Percentiles rank a stretch among this genome's conserved stretches.
Conservation (phyloP, 75 land plant genomes). For the Larix kaempferi region DNA sequence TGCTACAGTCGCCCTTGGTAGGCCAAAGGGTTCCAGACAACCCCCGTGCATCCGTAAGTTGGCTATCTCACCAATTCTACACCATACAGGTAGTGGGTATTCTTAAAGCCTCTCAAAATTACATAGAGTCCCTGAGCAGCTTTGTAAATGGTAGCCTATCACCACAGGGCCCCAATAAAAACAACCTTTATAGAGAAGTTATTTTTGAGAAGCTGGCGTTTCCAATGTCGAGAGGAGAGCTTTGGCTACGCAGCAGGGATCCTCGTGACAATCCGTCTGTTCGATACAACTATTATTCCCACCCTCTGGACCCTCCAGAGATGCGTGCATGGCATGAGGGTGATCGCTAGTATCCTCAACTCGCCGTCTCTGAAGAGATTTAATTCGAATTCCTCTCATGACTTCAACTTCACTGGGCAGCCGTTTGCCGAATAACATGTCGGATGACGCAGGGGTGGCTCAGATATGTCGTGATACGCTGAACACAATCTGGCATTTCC, state of each 20-base stretch:
- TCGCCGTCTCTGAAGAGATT: not conserved
- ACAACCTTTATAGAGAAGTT: not conserved
- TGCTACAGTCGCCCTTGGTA: slow-evolving; percentile 45
- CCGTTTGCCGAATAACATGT: slow-evolving; percentile 2
- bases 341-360: slow-evolving; percentile 8
- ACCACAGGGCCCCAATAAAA: not conserved
- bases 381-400: not conserved
- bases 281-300: slow-evolving; percentile 80
- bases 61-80: slow-evolving; percentile 39
- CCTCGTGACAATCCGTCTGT: slow-evolving; percentile 70
- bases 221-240: slow-evolving; percentile 62
- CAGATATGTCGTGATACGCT: slow-evolving; percentile 16
- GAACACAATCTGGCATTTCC: slow-evolving; percentile 24
- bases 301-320: slow-evolving; percentile 51
- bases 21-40: slow-evolving; percentile 77
- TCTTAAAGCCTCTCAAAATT: slow-evolving; percentile 35
- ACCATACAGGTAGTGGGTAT: slow-evolving; percentile 68
- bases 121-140: slow-evolving; percentile 64
- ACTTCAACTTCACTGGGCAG: slow-evolving; percentile 7
- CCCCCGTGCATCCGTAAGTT: slow-evolving; percentile 60
- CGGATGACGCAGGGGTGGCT: slow-evolving; percentile 4
- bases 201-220: slow-evolving; percentile 68
- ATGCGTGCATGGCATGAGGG: slow-evolving; percentile 55
- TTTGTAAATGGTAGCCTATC: not conserved
- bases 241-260: slow-evolving; percentile 44